These are phyloP conservation scores for Hemileia vastatrix DNA, from an alignment of 1,284 basidiomycete genomes.

Conservation along the genomic window DNA sequence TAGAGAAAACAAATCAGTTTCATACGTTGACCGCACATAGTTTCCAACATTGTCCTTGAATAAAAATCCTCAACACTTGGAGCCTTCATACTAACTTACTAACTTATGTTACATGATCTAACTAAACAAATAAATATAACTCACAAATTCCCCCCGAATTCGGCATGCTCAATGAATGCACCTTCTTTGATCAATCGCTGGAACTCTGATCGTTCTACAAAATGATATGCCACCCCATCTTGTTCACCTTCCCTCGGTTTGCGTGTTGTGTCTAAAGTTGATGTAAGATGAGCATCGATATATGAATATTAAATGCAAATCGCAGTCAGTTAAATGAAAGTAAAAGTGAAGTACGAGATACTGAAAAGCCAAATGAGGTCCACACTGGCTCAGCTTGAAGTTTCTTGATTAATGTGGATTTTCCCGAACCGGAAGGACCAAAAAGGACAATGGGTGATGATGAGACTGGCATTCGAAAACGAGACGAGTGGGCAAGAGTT, in stretches of 20 bases:
- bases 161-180: conserved; percentile 56
- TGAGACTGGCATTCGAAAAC: too few species aligned
- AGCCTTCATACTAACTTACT: too few species aligned
- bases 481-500: too few species aligned
- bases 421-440: conserved; percentile 84
- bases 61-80: too few species aligned
- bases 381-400: conserved; percentile 70
- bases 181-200: conserved; percentile 48
- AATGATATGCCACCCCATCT: conserved; percentile 59
- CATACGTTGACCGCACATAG: too few species aligned
- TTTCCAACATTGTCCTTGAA: too few species aligned
- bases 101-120: too few species aligned
- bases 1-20: not conserved
- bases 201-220: conserved; percentile 51
- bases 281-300: not conserved
- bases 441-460: conserved; percentile 63
- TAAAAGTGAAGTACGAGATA: conserved; percentile 63
- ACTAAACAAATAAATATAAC: conserved; percentile 26
- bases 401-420: conserved; percentile 76
- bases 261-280: conserved; percentile 73
- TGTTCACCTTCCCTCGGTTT: conserved; percentile 70
- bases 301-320: not conserved
- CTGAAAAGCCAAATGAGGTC: conserved; percentile 74
- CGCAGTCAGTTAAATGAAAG: too few species aligned
- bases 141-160: conserved; percentile 80